phyloP scores from a whole-genome alignment of 2,329 filamentous ascomycete species.

The Corniculantispora saksenae region DNA sequence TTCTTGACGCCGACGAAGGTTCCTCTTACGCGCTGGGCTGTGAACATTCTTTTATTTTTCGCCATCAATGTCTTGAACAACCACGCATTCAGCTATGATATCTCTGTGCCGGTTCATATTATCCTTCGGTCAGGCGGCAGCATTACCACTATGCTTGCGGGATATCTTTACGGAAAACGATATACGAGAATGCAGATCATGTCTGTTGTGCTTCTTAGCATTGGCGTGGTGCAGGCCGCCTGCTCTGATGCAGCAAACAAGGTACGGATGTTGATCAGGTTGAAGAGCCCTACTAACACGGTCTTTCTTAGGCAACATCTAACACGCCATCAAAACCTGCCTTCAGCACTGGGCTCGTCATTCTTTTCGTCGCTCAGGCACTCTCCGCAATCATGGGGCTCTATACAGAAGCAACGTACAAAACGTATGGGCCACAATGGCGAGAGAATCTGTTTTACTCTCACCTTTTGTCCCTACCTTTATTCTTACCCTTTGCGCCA shows the following conservation, averaged over 20 bases:
- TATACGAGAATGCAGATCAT: conserved; percentile 80
- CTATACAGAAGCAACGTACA: conserved; percentile 90
- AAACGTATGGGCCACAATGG: conserved; percentile 84
- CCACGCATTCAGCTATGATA: conserved; percentile 94
- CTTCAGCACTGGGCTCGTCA: conserved; percentile 67
- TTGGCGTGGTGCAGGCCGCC: conserved; percentile 84
- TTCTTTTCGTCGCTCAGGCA: conserved; percentile 85
- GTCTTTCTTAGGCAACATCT: conserved; percentile 9
- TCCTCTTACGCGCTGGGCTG: conserved; percentile 79
- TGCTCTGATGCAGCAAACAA: conserved; percentile 87
- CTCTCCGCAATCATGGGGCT: conserved; percentile 93
- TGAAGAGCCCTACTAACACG: conserved; percentile 20
- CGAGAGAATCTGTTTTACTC: conserved; percentile 97
- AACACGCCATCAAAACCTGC: conserved; percentile 26
- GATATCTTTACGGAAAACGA: conserved; percentile 79
- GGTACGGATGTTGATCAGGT: conserved; percentile 47
- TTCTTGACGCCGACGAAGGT: conserved; percentile 78
- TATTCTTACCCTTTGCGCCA: conserved; percentile 72
- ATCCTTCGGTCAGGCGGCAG: conserved; percentile 93
- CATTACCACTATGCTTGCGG: conserved; percentile 92
- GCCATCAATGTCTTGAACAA: conserved; percentile 96
- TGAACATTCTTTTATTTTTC: conserved; percentile 90
- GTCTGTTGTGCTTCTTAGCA: conserved; percentile 79
- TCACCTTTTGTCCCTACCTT: conserved; percentile 70
- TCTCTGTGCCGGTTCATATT: conserved; percentile 95